phyloP scores from a whole-genome alignment of 805 yeast species.

The Kockiozyma suomiensis region DNA sequence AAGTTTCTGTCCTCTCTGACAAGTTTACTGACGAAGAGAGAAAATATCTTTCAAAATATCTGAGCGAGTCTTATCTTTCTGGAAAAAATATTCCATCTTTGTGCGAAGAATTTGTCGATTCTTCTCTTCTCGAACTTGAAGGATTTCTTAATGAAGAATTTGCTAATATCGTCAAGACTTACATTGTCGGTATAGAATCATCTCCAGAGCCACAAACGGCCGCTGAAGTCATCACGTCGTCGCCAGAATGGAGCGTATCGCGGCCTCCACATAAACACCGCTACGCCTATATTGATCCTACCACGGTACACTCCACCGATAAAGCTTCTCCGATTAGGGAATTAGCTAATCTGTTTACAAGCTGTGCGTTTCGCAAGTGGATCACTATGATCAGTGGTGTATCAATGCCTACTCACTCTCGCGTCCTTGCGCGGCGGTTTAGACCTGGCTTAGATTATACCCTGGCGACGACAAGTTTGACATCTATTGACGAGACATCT shows the following conservation, averaged over 20 bases:
- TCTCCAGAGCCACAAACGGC: slow-evolving; percentile 12
- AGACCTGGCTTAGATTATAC: slow-evolving; percentile 95
- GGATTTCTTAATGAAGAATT: slow-evolving; percentile 62
- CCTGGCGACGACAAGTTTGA: slow-evolving; percentile 65
- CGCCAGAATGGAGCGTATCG: slow-evolving; percentile 84
- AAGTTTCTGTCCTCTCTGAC: slow-evolving; percentile 57
- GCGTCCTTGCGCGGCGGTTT: slow-evolving; percentile 76
- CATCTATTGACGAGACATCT: slow-evolving; percentile 35
- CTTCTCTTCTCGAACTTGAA: slow-evolving; percentile 68
- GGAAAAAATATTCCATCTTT: slow-evolving; percentile 48
- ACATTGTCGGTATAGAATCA: slow-evolving; percentile 57
- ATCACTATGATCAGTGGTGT: slow-evolving; percentile 63
- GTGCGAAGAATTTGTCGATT: slow-evolving; percentile 59
- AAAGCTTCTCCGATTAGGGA: slow-evolving; percentile 14
- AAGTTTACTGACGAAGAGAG: slow-evolving; percentile 29
- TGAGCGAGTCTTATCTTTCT: slow-evolving; percentile 58
- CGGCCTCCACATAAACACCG: slow-evolving; percentile 93
- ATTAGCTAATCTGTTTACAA: slow-evolving; percentile 30
- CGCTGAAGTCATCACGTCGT: slow-evolving; percentile 48
- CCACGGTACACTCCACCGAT: slow-evolving; percentile 38
- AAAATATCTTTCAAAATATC: slow-evolving; percentile 53
- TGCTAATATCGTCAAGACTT: slow-evolving; percentile 51
- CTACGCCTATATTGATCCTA: slow-evolving; percentile 67
- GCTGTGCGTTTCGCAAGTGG: slow-evolving; percentile 67
- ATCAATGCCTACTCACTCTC: slow-evolving; percentile 59